Evolutionary conservation across 2,329 filamentous ascomycete genomes (phyloP), one percentile per base, ranked within the genome.

Genomic region (Venturia pyrina): DNA sequence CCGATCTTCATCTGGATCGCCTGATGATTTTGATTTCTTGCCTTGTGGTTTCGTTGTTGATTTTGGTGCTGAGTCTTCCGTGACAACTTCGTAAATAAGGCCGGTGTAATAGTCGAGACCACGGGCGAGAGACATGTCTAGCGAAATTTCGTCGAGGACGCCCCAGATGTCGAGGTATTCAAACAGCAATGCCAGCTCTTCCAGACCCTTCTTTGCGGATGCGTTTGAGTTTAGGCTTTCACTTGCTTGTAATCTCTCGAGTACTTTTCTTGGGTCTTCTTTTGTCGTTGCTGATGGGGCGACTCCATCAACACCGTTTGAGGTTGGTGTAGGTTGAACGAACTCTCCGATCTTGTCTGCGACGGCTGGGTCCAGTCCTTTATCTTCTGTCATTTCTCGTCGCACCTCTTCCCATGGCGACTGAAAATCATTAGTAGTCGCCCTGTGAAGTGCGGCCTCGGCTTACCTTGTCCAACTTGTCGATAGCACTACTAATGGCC

Each of bases 101-200:
- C 91, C 91, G 0, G 93, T 96, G 79, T 93, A 93, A 78, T 95
- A 95, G 75, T 96, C 91, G n/a, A 96, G 83, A 40, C 93, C 93
- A 73, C 93, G 88, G 34, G 93, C 93, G 60, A 98, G 83, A 37
- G 89, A 92, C 70, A 98, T 85, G 75, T 97, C 93, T 74, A 98
- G 95, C 0, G 91, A 96, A 66, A 97, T 84, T 65, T 85, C 85
- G 70, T 89, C 85, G 40, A 89, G 80, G 3, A 89, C 86, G 65
- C 85, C 83, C 73, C 93, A 93, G 13, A 87, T 87, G 69, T 93
- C 87, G 5, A 96, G 84, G 76, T 96, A 97, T 66, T 85, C 83
- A 75, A 95, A 90, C 11, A 98, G 83, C 15, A 91, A 80, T 17
- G 85, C 83, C 85, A 97, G 89, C 70, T 97, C 92, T 64, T 85